Evolutionary conservation across 83 land plant genomes (phyloP).

Genomic region (Picea mariana): DNA sequence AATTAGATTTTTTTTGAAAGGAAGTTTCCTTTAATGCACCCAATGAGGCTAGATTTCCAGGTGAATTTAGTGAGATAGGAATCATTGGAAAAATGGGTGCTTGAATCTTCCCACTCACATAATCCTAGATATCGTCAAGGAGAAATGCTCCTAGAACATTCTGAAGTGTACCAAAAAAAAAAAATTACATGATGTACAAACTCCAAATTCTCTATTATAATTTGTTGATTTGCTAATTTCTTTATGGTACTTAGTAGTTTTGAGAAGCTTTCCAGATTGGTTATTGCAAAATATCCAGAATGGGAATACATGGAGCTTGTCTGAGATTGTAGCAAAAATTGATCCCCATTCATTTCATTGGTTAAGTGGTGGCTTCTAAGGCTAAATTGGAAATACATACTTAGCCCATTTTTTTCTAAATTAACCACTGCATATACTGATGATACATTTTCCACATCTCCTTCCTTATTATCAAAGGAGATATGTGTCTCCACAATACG

Average conservation of each 20-base stretch:
- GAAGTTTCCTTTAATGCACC: background rate
- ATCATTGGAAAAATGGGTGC: background rate
- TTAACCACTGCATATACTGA: background rate
- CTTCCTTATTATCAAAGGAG: background rate
- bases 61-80: background rate
- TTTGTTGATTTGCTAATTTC: slow-evolving; percentile 10
- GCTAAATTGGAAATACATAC: too few species aligned
- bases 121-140: slow-evolving; percentile 21
- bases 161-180: slow-evolving; percentile 38
- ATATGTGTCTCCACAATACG: background rate
- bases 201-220: slow-evolving; percentile 44
- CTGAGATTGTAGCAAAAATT: slow-evolving; percentile 7
- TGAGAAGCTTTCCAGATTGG: slow-evolving; percentile 1
- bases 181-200: slow-evolving; percentile 35
- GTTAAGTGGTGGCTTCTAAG: too few species aligned
- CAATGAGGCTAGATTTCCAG: background rate
- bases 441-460: background rate
- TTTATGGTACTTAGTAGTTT: too few species aligned
- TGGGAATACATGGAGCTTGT: slow-evolving; percentile 4
- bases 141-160: slow-evolving; percentile 31
- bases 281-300: background rate
- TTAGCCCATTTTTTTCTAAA: background rate
- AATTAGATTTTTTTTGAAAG: background rate
- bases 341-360: background rate
- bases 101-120: slow-evolving; percentile 13